Evolutionary conservation across 2,329 filamentous ascomycete genomes (phyloP).

Genomic region (Trichoderma afroharzianum): DNA sequence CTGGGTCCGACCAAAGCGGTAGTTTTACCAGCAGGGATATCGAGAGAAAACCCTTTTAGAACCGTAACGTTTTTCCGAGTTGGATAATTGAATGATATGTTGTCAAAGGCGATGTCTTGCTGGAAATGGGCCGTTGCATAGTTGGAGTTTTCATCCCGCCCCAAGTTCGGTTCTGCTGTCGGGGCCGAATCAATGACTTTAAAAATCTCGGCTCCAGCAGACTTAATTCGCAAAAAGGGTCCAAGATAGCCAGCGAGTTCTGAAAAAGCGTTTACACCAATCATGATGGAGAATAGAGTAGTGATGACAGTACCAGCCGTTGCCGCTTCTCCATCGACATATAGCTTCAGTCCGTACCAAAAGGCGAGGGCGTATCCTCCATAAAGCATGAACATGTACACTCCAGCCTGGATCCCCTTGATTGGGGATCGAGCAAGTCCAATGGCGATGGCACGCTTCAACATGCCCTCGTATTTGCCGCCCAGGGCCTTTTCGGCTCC

Average conservation of each 20-base stretch:
- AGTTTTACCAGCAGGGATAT: not conserved
- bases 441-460: not conserved
- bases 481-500: not conserved
- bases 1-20: not conserved
- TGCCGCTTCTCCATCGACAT: not conserved
- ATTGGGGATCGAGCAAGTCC: not conserved
- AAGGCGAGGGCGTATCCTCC: not conserved
- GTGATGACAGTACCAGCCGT: not conserved
- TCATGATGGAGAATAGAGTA: not conserved
- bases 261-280: not conserved
- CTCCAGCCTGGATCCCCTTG: not conserved
- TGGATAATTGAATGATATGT: not conserved
- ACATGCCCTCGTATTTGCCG: not conserved
- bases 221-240: not conserved
- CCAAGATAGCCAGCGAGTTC: not conserved
- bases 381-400: not conserved
- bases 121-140: not conserved
- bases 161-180: no score
- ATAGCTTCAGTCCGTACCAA: not conserved
- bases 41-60: not conserved
- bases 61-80: not conserved
- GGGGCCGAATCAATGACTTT: not conserved
- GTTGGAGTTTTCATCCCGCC: not conserved
- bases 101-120: not conserved
- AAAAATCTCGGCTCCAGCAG: not conserved